Conservation (phyloP, 441 rosid genomes). For the Bocquillonia castaneifolia region DNA sequence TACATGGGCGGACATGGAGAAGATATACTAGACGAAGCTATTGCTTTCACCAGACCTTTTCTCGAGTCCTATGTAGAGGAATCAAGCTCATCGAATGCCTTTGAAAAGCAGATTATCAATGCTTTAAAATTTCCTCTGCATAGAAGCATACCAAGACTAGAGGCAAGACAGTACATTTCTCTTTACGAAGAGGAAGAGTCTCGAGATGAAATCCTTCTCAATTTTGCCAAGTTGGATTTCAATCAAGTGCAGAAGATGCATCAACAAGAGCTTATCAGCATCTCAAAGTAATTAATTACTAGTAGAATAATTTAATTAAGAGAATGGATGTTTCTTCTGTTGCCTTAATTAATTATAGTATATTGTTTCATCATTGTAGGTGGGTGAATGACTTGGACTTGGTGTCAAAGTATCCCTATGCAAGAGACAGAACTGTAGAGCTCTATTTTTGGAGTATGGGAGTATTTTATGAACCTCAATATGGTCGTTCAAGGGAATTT, state of each 20-base stretch:
- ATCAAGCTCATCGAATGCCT: neutral
- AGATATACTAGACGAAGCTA: neutral
- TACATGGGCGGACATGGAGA: neutral
- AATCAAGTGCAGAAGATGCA: neutral
- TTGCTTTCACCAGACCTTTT: neutral
- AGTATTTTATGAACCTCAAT: no score
- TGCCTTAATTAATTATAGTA: no score
- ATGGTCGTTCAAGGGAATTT: neutral
- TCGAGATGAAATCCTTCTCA: neutral
- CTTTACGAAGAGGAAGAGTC: neutral
- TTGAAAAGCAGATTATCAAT: neutral
- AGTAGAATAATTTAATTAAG: no score
- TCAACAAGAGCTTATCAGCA: neutral
- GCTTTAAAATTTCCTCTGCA: neutral
- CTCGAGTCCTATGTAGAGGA: neutral
- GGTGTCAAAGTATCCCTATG: neutral
- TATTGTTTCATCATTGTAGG: neutral
- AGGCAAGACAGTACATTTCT: neutral
- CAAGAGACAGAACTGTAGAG: neutral
- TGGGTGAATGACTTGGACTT: neutral
- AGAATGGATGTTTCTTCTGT: neutral
- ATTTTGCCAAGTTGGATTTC: neutral
- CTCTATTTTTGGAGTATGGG: neutral
- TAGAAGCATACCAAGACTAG: neutral
- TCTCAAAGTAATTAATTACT: neutral